Base-by-base conservation (phyloP, 2,329 filamentous ascomycete genomes). In the Ramularia endophylla region DNA sequence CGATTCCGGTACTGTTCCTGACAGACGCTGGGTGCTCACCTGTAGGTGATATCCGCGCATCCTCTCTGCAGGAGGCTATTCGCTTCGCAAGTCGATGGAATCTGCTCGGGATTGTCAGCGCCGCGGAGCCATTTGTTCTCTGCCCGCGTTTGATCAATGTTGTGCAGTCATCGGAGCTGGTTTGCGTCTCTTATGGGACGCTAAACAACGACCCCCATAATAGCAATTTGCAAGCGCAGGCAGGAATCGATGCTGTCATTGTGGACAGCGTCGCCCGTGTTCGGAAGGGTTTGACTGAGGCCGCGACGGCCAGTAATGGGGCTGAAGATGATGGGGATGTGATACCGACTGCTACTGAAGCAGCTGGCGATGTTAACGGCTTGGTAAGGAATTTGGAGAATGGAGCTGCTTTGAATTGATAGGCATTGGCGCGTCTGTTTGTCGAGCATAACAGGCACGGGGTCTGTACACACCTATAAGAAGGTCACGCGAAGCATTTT, bases 191-290 rank as follows among this genome's bases (percentile, higher is more conserved):
- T 51, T 98, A 98, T 58, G 92, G 92, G n/a, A 71, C 74, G 9
- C 65, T 87, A 58, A 98, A 98, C 62, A 98, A 98, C 48, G 83
- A 95, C 38, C 78, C 86, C 0, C 72, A 77, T 15, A 83, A 94
- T 65, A 89, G 95, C 27, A 82, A 90, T 81, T 70, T 83, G 49
- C 92, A 98, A 81, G 87, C 94, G 8, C 85, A 87, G 40, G 87
- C 95, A 65, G 90, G 92, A 35, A 95, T 98, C 47, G 92, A 98
- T 61, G 92, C 92, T 1, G 90, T 98, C 40, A 98, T 98, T 59
- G 92, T 97, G 11, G 92, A 98, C 62, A 92, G 80, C 48, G 90
- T 98, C 3, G 76, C 97, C 20, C 87, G 87, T 29, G 95, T 98
- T 53, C 81, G 90, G 34, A 88, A 95, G 65, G 90, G 87, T 1